These are phyloP conservation scores for Thuidium tamariscinum DNA, from an alignment of 225 moss, liverwort and hornwort genomes.

Conservation along the genomic window DNA sequence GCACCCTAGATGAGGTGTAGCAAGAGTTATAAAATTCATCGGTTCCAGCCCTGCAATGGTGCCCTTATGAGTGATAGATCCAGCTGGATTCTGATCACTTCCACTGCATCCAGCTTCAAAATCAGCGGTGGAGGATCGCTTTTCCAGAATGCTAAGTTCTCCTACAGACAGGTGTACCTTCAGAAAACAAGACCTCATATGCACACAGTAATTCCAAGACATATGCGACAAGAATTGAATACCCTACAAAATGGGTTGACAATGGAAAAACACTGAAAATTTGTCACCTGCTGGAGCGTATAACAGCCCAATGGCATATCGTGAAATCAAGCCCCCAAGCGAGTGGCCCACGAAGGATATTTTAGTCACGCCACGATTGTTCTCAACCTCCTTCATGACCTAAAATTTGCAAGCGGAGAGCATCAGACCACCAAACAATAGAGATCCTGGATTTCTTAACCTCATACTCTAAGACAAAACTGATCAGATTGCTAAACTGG, in stretches of 20 bases:
- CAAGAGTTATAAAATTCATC: constrained; percentile 56
- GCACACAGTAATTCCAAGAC: not conserved
- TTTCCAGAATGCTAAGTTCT: not conserved
- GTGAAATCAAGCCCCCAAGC: constrained; percentile 73
- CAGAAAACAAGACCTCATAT: not conserved
- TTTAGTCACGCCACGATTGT: constrained; percentile 42
- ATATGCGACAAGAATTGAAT: not conserved
- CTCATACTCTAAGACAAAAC: not conserved
- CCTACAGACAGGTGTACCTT: not conserved
- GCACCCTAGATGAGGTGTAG: constrained; percentile 63
- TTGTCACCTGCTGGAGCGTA: constrained; percentile 38
- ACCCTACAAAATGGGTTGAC: not conserved
- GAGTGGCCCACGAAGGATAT: constrained; percentile 81
- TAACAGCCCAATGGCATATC: constrained; percentile 61
- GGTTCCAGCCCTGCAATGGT: constrained; percentile 58
- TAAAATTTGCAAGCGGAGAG: constrained; percentile 4
- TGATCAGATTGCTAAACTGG: not conserved
- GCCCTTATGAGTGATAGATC: not conserved
- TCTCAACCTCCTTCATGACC: constrained; percentile 31
- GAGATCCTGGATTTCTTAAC: not conserved
- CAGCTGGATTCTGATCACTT: not conserved
- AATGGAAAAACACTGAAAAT: not conserved
- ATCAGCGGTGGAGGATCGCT: not conserved
- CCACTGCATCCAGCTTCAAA: constrained; percentile 1
- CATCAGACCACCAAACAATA: not conserved